Evolutionary conservation across 2,329 filamentous ascomycete genomes (phyloP), one percentile per base, ranked within the genome.

Genomic region (Pezicula carpinea): DNA sequence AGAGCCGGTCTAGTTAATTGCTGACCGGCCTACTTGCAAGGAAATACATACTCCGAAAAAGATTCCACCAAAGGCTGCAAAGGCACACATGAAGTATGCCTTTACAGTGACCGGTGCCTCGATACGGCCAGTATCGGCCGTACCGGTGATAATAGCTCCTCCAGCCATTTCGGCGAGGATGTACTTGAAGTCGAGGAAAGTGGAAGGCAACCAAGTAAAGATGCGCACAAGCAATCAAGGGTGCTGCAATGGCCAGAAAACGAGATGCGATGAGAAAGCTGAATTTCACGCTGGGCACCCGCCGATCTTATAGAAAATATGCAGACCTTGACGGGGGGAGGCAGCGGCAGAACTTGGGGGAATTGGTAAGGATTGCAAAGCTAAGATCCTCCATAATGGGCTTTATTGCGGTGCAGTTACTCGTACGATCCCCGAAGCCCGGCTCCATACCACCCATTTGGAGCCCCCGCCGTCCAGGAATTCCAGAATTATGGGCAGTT

Each of bases 101-200:
- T 81, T 80, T 69, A 78, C 69, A 55, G 82, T 85, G 58, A 85
- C 75, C 56, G 82, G 80, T 14, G 82, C 81, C 71, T 85, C 82
- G 62, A 83, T 74, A 54, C 74, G 71, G 56, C 72, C 69, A 6
- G 88, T 87, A 71, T 87, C 84, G 69, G 87, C 11, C 21, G 47
- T 33, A 33, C 22, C 39, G 2, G 35, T 38, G 5, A 38, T 38
- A 17, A 38, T 38, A 11, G 35, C 35, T 38, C 35, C 35, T 21
- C 35, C 35, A 38, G 35, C 35, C 35, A 38, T 38, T 5, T 18
- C 21, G 17, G 15, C 17, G 35, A 38, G 35, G 26, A 29, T 29
- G 13, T 29, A 29, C 26, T 38, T 38, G 35, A 38, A 38, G 35
- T 38, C 21, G 35, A 19, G 17, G 35, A 6, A 19, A 38, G 15